Conservation (phyloP, 2,329 filamentous ascomycete genomes). For the Hypomyces perniciosus region DNA sequence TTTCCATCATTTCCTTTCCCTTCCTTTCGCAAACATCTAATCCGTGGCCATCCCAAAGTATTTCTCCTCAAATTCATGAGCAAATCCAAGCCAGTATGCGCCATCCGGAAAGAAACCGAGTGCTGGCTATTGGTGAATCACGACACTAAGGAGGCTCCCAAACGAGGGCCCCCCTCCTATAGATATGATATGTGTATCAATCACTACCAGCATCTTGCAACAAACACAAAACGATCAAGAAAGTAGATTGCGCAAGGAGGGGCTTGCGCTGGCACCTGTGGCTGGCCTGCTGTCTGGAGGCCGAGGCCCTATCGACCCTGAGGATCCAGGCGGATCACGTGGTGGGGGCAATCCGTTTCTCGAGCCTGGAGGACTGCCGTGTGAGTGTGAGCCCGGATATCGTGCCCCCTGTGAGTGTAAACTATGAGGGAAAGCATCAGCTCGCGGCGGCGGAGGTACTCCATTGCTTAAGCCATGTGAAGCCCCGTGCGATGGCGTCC, state of each 20-base stretch:
- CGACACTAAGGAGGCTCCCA: no score
- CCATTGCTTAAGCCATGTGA: constrained; percentile 30
- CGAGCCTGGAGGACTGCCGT: constrained; percentile 41
- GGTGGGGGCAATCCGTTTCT: constrained; percentile 31
- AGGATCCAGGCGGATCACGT: constrained; percentile 21
- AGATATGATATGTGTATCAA: no score
- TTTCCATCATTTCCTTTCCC: neutral
- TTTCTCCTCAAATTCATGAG: neutral
- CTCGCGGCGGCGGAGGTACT: constrained; percentile 24
- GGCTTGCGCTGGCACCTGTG: constrained; percentile 69
- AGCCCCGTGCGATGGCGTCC: constrained; percentile 17
- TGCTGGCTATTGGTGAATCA: no score
- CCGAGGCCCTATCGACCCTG: constrained; percentile 22
- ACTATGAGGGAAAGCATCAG: constrained; percentile 34
- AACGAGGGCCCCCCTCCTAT: no score
- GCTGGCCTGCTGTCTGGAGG: constrained; percentile 40
- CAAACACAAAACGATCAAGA: constrained; percentile 37
- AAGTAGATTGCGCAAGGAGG: constrained; percentile 67
- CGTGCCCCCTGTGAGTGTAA: constrained; percentile 36
- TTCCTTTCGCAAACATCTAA: neutral
- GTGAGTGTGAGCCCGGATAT: constrained; percentile 32
- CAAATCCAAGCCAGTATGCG: neutral
- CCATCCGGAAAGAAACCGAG: neutral
- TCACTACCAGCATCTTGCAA: no score
- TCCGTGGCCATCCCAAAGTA: neutral